These are phyloP conservation scores for Peronospora belbahrii DNA, from an alignment of 352 stramenopile species.

Conservation along the genomic window DNA sequence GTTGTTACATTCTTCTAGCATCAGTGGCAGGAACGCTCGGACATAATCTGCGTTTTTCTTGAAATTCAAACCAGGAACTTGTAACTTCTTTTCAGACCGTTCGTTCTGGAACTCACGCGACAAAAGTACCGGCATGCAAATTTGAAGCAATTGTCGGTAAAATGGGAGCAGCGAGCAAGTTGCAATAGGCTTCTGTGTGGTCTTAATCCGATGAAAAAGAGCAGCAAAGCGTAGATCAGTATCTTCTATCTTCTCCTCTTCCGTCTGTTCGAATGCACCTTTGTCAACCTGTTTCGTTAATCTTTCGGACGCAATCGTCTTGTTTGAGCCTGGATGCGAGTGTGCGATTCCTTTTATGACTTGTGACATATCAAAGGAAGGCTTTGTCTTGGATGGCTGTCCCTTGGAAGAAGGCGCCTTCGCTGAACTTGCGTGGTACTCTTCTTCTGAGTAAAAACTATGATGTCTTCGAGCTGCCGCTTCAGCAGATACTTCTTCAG, in stretches of 20 bases:
- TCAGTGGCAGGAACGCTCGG: slow-evolving; percentile 64
- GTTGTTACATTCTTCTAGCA: slow-evolving; percentile 79
- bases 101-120: slow-evolving; percentile 57
- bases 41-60: slow-evolving; percentile 66
- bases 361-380: slow-evolving; percentile 54
- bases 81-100: slow-evolving; percentile 41
- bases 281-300: slow-evolving; percentile 2
- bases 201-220: slow-evolving; percentile 79
- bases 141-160: slow-evolving; percentile 72
- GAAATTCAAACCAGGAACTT: slow-evolving; percentile 50
- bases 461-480: slow-evolving; percentile 52
- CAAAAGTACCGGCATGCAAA: slow-evolving; percentile 68
- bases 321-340: slow-evolving; percentile 32
- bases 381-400: slow-evolving; percentile 26
- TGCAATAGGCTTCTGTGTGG: slow-evolving; percentile 63
- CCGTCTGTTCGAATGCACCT: slow-evolving; percentile 7
- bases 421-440: slow-evolving; percentile 27
- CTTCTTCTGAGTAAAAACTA: slow-evolving; percentile 68
- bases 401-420: slow-evolving; percentile 14
- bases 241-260: slow-evolving; percentile 53
- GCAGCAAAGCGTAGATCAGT: slow-evolving; percentile 43
- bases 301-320: slow-evolving; percentile 8
- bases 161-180: slow-evolving; percentile 72
- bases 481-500: slow-evolving; percentile 36
- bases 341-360: slow-evolving; percentile 55